Evolutionary conservation across 768 basidiomycete species (phyloP).

Genomic region (Asterophora lycoperdoides): DNA sequence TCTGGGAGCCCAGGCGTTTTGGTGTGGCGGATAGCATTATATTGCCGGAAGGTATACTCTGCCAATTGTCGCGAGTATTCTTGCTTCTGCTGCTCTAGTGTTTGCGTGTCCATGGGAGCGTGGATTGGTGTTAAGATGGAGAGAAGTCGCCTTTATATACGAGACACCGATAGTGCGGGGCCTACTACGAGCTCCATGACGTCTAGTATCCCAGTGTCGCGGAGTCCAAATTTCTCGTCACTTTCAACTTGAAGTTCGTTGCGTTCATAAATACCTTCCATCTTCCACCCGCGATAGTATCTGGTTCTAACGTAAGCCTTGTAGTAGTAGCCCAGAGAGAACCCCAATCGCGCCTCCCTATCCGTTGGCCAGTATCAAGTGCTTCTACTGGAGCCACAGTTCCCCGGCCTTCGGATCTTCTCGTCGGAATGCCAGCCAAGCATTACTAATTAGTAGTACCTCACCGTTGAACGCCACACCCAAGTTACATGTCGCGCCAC

Average conservation of each 20-base stretch:
- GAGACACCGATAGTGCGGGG: not conserved
- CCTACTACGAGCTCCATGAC: not conserved
- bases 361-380: too few relatives aligned
- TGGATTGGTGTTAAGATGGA: not conserved
- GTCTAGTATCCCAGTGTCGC: not conserved
- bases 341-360: too few relatives aligned
- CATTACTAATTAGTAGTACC: too few relatives aligned
- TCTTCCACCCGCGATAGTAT: too few relatives aligned
- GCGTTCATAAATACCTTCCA: not conserved
- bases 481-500: too few relatives aligned
- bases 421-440: too few relatives aligned
- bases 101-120: constrained; percentile 23
- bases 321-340: too few relatives aligned
- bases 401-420: too few relatives aligned
- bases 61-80: constrained; percentile 38
- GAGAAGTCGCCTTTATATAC: not conserved
- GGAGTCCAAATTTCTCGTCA: not conserved
- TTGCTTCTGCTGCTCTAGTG: constrained; percentile 34
- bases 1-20: not conserved
- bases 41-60: constrained; percentile 39
- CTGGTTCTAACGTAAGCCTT: too few relatives aligned
- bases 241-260: not conserved
- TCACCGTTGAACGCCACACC: too few relatives aligned
- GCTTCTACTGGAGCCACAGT: too few relatives aligned
- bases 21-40: constrained; percentile 26